Conservation (phyloP, 345 rosid genomes). For the Gossypioides kirkii region DNA sequence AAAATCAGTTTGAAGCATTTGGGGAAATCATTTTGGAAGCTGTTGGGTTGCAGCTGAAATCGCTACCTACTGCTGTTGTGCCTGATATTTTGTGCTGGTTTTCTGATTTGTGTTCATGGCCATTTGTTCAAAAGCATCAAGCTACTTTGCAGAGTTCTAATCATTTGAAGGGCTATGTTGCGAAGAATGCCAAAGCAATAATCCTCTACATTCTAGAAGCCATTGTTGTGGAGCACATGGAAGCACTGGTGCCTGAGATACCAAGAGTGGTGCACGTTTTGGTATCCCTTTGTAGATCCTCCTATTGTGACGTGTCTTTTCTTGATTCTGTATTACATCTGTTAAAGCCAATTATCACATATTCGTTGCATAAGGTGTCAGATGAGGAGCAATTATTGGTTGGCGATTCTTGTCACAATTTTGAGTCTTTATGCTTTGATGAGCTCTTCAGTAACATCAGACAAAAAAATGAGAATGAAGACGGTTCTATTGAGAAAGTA, state of each 20-base stretch:
- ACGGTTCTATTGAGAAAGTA: slow-evolving; percentile 30
- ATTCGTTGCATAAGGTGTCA: slow-evolving; percentile 50
- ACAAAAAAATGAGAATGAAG: slow-evolving; percentile 32
- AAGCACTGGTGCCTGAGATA: slow-evolving; percentile 75
- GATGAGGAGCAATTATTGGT: slow-evolving; percentile 42
- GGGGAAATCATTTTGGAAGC: slow-evolving; percentile 76
- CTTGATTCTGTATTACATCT: slow-evolving; percentile 50
- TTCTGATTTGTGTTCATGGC: slow-evolving; percentile 66
- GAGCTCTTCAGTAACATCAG: slow-evolving; percentile 53
- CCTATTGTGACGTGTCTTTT: slow-evolving; percentile 63
- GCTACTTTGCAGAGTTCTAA: slow-evolving; percentile 23
- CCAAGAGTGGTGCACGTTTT: slow-evolving; percentile 71
- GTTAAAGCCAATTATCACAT: slow-evolving; percentile 68
- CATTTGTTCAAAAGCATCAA: slow-evolving; percentile 36
- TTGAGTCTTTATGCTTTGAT: slow-evolving; percentile 71
- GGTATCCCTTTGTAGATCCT: slow-evolving; percentile 54
- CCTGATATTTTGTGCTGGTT: slow-evolving; percentile 86
- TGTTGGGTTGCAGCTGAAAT: slow-evolving; percentile 67
- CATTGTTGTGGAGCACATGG: slow-evolving; percentile 66
- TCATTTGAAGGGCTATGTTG: slow-evolving; percentile 56
- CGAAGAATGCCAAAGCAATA: slow-evolving; percentile 70
- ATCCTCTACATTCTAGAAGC: slow-evolving; percentile 70
- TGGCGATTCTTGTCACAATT: slow-evolving; percentile 56
- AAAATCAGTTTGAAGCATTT: slow-evolving; percentile 56
- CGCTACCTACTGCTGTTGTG: slow-evolving; percentile 46